Base-by-base conservation (phyloP, 257 asterid species). In the Solanum rostratum region DNA sequence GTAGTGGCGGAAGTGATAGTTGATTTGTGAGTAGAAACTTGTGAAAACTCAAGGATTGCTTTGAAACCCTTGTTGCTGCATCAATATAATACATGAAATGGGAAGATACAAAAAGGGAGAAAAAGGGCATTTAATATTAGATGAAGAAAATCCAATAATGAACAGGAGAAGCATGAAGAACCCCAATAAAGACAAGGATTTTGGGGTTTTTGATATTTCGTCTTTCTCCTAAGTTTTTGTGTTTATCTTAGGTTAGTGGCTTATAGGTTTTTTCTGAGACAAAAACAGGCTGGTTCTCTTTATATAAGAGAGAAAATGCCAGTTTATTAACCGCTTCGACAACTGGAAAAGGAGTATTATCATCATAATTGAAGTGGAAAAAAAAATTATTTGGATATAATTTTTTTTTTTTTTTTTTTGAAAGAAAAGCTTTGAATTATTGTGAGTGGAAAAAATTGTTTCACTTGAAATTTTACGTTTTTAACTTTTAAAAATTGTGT, bases 31-130 rank as follows among this genome's bases (percentile, higher is more conserved):
- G 49, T 83, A 84, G 69, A 81, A 86, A 85, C 71, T 83, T 84
- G 71, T 74, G 52, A 83, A 84, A 82, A 84, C 30, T 87, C 84
- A 92, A 74, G 86, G 88, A 27, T 88, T 88, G 88, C 65, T 86
- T 71, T 82, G 85, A 84, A 88, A 63, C 87, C 65, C 84, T 74
- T 59, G 84, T 79, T 83, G 87, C 43, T 80, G 87, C 63, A 84
- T 85, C 86, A 85, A 92, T 57, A 90, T 89, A 90, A 92, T 92
- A 92, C 97, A 94, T 94, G 95, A 90, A 88, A 84, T n/a, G 43
- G 24, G 49, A 55, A 59, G 85, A 65, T 46, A 19, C 16, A 27
- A 43, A n/a, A 30, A 43, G 90, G 86, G 80, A 84, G 88, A 88
- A 89, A 91, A 87, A 86, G 85, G 85, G 83, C 86, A 90, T 84